A percentile compares a stretch with the other conserved stretches of the same genome.
Conservation (phyloP, 2,329 filamentous ascomycete genomes). For the Fonsecaea pedrosoi region DNA sequence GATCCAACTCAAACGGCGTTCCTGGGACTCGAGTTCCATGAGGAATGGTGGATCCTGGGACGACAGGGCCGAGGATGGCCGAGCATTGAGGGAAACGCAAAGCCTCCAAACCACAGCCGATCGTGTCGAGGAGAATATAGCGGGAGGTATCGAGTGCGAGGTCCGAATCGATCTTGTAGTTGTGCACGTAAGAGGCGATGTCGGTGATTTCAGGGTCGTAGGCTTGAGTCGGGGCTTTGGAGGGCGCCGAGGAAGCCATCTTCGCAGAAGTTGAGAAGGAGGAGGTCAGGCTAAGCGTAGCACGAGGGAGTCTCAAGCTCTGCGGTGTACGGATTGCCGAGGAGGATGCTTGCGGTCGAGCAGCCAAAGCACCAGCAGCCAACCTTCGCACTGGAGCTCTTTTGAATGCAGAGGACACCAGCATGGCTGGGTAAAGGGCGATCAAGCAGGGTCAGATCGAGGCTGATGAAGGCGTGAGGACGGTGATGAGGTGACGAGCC, state of each 20-base stretch:
- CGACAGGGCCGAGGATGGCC: constrained; percentile 90
- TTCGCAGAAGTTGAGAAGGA: constrained; percentile 53
- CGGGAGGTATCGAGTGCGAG: constrained; percentile 95
- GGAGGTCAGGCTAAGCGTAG: constrained; percentile 34
- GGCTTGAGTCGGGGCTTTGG: constrained; percentile 54
- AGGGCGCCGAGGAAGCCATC: constrained; percentile 48
- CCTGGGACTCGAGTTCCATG: constrained; percentile 91
- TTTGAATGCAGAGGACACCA: constrained; percentile 36
- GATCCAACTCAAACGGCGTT: constrained; percentile 92
- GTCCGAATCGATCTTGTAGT: constrained; percentile 87
- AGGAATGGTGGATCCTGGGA: constrained; percentile 87
- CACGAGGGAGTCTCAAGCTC: constrained; percentile 22
- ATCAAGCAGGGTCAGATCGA: background rate
- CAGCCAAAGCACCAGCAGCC: constrained; percentile 37
- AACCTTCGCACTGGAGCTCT: constrained; percentile 37
- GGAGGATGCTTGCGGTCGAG: constrained; percentile 32
- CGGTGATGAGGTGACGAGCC: background rate
- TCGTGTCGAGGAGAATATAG: constrained; percentile 94
- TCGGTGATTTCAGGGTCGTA: constrained; percentile 95
- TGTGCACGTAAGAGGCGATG: constrained; percentile 93
- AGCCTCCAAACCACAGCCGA: constrained; percentile 95
- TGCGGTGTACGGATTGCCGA: constrained; percentile 28
- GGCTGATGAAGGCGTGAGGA: background rate
- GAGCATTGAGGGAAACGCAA: constrained; percentile 95
- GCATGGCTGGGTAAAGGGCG: constrained; percentile 28